Evolutionary conservation across 2,329 filamentous ascomycete genomes (phyloP), one percentile per base, ranked within the genome.

Genomic region (Alternaria postmessia): DNA sequence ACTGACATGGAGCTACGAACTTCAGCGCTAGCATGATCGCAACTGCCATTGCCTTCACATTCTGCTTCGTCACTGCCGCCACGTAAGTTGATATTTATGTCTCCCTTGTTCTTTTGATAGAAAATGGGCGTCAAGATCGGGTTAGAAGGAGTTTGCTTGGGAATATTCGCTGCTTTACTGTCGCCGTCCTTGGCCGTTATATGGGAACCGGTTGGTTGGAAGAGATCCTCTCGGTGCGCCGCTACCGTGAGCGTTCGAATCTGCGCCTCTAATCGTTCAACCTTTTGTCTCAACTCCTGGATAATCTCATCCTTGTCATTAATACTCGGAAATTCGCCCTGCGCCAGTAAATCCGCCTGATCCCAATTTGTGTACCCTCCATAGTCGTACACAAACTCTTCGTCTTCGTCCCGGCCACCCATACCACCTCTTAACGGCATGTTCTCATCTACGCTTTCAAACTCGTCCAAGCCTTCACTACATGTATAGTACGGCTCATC

Each of bases 391-490:
- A 62, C 44, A 51, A 49, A 49, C 16, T 54, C 54, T 36, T 57
- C 49, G n/a, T 54, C 54, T 24, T 58, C 54, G 41, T 49, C 44
- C n/a, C 51, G n/a, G 20, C 28, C 56, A 26, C 57, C 51, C 57
- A 54, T 59, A 14, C 51, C 51, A 6, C 44, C 44, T 48, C 57
- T 34, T 20, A 55, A 22, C 14, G 3, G 22, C 0, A 11, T 11
- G 24, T 24, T 3, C 26, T 9, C 46, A 18, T 38, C 11, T 11
- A 1, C 12, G 16, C 3, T 11, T n/a, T 9, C 20, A 49, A 36
- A 8, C 3, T 24, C 46, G 24, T 36, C 12, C 18, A 14, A 22
- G n/a, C 14, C 14, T 7, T 36, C 46, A 5, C 20, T 32, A n/a
- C 32, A 49, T 2, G 20, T 36, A 49, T 32, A 38, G 5, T 36